Evolutionary conservation across 305 asterid species (phyloP).

Genomic region (Rubia balearica): DNA sequence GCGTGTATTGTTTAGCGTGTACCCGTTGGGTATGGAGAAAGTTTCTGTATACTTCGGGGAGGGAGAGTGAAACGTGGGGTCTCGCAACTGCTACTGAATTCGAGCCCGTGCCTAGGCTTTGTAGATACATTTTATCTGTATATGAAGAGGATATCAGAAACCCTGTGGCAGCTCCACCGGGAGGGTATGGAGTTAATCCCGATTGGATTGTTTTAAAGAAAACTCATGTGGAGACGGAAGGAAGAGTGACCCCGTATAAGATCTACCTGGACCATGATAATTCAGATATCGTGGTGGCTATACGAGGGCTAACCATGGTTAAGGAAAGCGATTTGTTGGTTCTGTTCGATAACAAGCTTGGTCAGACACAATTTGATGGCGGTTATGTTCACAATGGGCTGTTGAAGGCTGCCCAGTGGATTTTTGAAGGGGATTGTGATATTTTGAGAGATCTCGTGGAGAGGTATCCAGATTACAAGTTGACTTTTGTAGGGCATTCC

Average conservation of each 20-base stretch:
- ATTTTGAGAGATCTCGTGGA: constrained; percentile 48
- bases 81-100: constrained; percentile 74
- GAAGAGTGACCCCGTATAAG: constrained; percentile 77
- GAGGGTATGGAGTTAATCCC: constrained; percentile 79
- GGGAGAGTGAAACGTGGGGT: constrained; percentile 93
- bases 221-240: constrained; percentile 49
- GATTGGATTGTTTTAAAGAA: constrained; percentile 57
- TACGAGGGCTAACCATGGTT: constrained; percentile 85
- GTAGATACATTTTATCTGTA: constrained; percentile 63
- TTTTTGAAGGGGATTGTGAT: constrained; percentile 61
- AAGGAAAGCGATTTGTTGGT: constrained; percentile 73
- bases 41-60: constrained; percentile 76
- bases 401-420: constrained; percentile 80
- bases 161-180: constrained; percentile 73
- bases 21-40: constrained; percentile 97
- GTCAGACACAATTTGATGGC: constrained; percentile 92
- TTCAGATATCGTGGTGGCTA: constrained; percentile 52
- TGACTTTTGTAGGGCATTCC: constrained; percentile 93
- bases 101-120: constrained; percentile 77
- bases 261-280: constrained; percentile 73
- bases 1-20: constrained; percentile 88
- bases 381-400: constrained; percentile 93
- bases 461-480: constrained; percentile 42
- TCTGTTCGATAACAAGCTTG: constrained; percentile 75
- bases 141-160: constrained; percentile 73